Base-by-base conservation (phyloP, 2,329 filamentous ascomycete species). In the Fusarium robinianum region DNA sequence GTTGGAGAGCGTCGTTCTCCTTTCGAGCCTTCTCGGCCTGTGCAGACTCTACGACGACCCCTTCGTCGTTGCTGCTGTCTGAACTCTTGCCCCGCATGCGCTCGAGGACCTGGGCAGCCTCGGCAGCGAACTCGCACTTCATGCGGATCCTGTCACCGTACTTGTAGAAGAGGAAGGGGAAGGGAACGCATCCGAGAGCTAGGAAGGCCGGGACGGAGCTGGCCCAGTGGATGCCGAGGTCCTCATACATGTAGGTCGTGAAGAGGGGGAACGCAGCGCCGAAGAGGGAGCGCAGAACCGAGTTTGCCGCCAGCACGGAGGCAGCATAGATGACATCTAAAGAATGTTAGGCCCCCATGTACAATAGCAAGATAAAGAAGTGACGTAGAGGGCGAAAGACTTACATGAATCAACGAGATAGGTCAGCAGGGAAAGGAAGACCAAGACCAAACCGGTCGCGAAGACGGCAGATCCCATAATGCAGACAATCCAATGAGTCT, bases 131-230 rank as follows among this genome's bases (percentile, higher is more conserved):
- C 70, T 85, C 84, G 75, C 86, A 89, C 61, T 75, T 79, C 63
- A 76, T 71, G 15, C 87, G 77, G 57, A 91, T 85, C 8, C 38
- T 36, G 23, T 61, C 18, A 51, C 87, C 87, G 63, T 88, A 89
- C 57, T 78, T 83, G 71, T 87, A 88, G 67, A 92, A 88, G 11
- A 92, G 65, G 66, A 87, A 85, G 0, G 88, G 87, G 60, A 88
- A 85, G 0, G 88, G 86, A 12, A 89, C 72, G 66, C 87, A 90
- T 8, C 76, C 77, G 4, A 90, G 65, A 0, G 86, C 80, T 4
- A 92, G 72, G 69, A 92, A 91, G 1, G 83, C 88, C 0, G 87
- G 87, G 10, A 92, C 72, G 0, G 80, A 82, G 22, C 77, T 82
- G 1, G 85, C 88, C 88, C 87, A 91, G 69, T 90, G 85, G 42